Base-by-base conservation (phyloP, 75 land plant species). In the Sequoia sempervirens region DNA sequence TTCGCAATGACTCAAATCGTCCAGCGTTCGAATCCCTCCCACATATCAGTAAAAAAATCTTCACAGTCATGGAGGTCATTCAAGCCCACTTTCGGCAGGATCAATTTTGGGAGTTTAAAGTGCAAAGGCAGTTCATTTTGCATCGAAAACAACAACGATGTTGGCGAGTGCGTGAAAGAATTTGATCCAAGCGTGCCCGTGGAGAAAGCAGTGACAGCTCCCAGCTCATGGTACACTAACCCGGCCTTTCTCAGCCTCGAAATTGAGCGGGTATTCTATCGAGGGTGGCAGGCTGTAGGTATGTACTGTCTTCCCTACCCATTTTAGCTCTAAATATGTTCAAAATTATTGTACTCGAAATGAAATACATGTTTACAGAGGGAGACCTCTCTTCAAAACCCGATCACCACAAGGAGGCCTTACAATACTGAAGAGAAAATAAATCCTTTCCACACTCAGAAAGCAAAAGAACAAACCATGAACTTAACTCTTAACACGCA, bases 261-360 rank as follows among this genome's bases (percentile, higher is more conserved):
- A 81, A 86, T 95, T 66, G 78, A 88, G 32, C 88, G 88, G 28
- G 95, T 95, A 53, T 96, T 96, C 87, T 90, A 79, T 79, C 72
- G 89, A 36, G 93, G 95, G 36, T 96, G 98, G 97, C 97, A 93
- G 79, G 95, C 87, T 41, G 98, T 90, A 56, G 98, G 97, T 92
- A 83, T 75, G 43, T 36, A 41, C 12, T 23, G 20, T 41, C 3
- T 40, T 78, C 66, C 1, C n/a, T 6, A 5, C 66, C 66, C 6
- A 61, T 61, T 23, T 61, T 23, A 14, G 54, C 15, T 53, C 1
- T 14, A 53, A 3, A 40, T 40, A 50, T 13, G 53, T 14, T 12
- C 12, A 50, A 50, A 50, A 12, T 2, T 61, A 23, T 23, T 23
- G 5, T 61, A 26, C 28, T 61, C 4, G n/a, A 61, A 61, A 26